Evolutionary conservation across 805 yeast genomes (phyloP).

Genomic region (Starmerella vaccinii): DNA sequence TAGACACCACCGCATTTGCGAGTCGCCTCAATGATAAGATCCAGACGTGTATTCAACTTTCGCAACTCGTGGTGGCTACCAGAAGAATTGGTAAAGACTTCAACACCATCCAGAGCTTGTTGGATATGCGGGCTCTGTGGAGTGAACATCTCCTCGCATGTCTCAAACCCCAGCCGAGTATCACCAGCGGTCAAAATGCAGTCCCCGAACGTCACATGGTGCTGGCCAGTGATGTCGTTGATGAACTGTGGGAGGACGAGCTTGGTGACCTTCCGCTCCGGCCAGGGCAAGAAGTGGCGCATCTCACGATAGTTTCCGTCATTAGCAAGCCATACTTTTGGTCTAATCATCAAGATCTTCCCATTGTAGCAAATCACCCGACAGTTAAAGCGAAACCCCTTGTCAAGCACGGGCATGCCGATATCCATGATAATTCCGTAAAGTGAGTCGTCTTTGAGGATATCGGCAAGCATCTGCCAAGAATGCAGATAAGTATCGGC

Average conservation of each 20-base stretch:
- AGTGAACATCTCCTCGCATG: constrained; percentile 95
- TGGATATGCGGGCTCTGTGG: constrained; percentile 91
- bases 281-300: constrained; percentile 96
- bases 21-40: constrained; percentile 83
- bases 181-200: constrained; percentile 75
- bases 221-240: constrained; percentile 55
- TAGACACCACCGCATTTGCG: constrained; percentile 95
- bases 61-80: constrained; percentile 98
- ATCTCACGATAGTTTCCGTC: constrained; percentile 97
- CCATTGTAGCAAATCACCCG: constrained; percentile 74
- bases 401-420: constrained; percentile 90
- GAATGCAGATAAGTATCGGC: constrained; percentile 79
- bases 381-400: constrained; percentile 83
- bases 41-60: constrained; percentile 73
- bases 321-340: constrained; percentile 86
- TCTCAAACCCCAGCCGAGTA: constrained; percentile 91
- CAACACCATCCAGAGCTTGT: constrained; percentile 94
- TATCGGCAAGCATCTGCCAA: constrained; percentile 87
- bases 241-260: constrained; percentile 63
- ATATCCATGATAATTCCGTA: constrained; percentile 74
- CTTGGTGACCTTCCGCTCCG: constrained; percentile 64
- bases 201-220: constrained; percentile 73
- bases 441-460: constrained; percentile 56
- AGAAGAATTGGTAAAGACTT: constrained; percentile 85
- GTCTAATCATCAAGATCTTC: constrained; percentile 72